These are phyloP conservation scores for Chiua virens DNA, from an alignment of 768 basidiomycete species.

Conservation along the genomic window DNA sequence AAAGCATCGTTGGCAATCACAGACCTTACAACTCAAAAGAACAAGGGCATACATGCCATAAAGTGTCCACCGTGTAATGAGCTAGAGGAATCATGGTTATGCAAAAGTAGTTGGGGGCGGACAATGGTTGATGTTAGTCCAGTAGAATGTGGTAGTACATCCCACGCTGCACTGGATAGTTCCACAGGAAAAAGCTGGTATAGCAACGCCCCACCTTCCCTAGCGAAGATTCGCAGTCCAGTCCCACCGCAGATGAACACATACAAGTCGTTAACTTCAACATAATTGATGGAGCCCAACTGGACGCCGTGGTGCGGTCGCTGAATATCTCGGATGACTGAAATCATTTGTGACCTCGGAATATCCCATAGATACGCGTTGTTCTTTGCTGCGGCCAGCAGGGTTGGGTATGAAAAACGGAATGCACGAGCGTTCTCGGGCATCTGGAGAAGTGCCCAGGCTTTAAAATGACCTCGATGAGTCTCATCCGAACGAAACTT, in stretches of 20 bases:
- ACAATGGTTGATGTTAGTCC: conserved; percentile 11
- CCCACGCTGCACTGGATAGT: conserved; percentile 35
- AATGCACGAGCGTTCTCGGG: conserved; percentile 52
- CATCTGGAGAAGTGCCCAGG: conserved; percentile 57
- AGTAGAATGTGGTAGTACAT: conserved; percentile 23
- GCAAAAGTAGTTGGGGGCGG: conserved; percentile 22
- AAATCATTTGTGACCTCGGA: conserved; percentile 45
- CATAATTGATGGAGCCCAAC: conserved; percentile 54
- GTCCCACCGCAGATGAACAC: conserved; percentile 57
- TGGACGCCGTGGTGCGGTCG: conserved; percentile 2
- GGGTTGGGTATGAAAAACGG: conserved; percentile 65
- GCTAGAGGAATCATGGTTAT: conserved; percentile 1
- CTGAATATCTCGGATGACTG: conserved; percentile 34
- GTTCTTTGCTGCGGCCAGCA: conserved; percentile 48
- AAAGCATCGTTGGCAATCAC: conserved; percentile 1
- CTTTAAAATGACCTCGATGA: conserved; percentile 53
- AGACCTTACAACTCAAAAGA: neutral
- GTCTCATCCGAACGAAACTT: conserved; percentile 8
- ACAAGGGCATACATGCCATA: conserved; percentile 25
- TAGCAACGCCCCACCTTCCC: conserved; percentile 44
- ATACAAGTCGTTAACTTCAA: conserved; percentile 60
- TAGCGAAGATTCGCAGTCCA: conserved; percentile 54
- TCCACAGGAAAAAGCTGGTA: conserved; percentile 43
- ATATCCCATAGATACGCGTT: conserved; percentile 66
- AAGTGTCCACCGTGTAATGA: conserved; percentile 15